Conservation (phyloP, 371 early-diverging fungal species). For the Batkoa obscura region DNA sequence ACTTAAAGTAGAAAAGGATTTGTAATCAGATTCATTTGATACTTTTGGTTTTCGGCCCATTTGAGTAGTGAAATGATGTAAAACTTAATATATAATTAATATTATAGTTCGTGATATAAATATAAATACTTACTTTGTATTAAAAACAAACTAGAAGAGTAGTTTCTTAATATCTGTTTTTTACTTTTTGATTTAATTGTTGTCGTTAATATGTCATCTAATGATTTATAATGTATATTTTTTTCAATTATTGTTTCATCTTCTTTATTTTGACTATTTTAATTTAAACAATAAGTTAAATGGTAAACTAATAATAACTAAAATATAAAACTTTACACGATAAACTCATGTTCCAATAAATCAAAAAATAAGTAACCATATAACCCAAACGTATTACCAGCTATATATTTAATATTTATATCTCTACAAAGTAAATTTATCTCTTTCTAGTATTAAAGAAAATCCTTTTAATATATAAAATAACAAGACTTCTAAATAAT, state of each 20-base stretch:
- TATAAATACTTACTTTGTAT: neutral
- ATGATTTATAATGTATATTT: neutral
- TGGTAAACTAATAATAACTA: neutral
- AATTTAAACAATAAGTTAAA: neutral
- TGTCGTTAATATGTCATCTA: neutral
- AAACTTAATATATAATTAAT: neutral
- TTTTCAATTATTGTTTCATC: neutral
- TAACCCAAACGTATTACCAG: slow-evolving; percentile 47
- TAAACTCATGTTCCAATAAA: slow-evolving; percentile 40
- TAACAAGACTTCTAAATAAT: neutral
- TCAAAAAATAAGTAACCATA: slow-evolving; percentile 74
- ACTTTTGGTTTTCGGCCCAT: neutral
- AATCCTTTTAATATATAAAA: neutral
- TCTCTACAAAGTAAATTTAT: neutral
- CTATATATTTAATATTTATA: slow-evolving; percentile 32
- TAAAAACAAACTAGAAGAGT: neutral
- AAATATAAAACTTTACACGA: slow-evolving; percentile 22
- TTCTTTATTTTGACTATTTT: neutral
- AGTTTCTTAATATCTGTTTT: neutral
- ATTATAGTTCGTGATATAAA: neutral
- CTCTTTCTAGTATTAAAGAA: neutral
- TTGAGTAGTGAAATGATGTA: neutral
- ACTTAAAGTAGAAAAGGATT: neutral
- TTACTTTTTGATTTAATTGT: neutral
- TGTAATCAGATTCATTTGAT: neutral